phyloP scores from a whole-genome alignment of 345 rosid species.

The Combretum micranthum region DNA sequence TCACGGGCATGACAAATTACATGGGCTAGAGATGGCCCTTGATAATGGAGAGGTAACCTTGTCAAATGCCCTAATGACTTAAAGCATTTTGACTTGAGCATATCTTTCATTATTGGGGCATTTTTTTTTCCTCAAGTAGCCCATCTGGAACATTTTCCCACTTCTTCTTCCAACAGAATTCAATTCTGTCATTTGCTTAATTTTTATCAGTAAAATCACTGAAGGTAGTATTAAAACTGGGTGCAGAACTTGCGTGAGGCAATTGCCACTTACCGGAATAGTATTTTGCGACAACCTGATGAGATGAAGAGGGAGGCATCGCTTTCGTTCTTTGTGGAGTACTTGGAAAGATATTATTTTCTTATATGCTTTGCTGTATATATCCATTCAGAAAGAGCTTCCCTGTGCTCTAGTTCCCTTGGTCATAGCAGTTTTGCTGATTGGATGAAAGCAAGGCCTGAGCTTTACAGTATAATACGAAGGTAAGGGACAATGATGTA shows the following conservation, averaged over 20 bases:
- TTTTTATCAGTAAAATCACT: neutral
- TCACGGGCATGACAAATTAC: too few relatives aligned
- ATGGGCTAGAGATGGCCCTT: too few relatives aligned
- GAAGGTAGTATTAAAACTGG: constrained; percentile 13
- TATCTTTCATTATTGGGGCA: too few relatives aligned
- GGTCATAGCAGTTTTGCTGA: constrained; percentile 82
- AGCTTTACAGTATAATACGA: constrained; percentile 86
- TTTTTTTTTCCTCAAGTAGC: too few relatives aligned
- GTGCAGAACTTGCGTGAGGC: constrained; percentile 95
- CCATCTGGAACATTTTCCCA: too few relatives aligned
- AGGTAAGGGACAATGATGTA: constrained; percentile 39
- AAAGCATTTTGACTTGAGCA: too few relatives aligned
- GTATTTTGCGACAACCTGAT: constrained; percentile 89
- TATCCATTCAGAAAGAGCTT: constrained; percentile 89
- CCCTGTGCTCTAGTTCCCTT: constrained; percentile 63
- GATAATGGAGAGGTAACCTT: too few relatives aligned
- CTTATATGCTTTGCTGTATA: constrained; percentile 96
- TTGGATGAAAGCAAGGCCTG: constrained; percentile 99
- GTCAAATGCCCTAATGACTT: too few relatives aligned
- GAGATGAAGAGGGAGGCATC: constrained; percentile 96
- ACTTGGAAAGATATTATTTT: constrained; percentile 96
- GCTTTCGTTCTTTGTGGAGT: constrained; percentile 92
- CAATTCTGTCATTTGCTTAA: neutral
- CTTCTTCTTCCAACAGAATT: neutral
- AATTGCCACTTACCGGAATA: constrained; percentile 81